Conservation (phyloP, 768 basidiomycete genomes). For the Tulasnella sp. region DNA sequence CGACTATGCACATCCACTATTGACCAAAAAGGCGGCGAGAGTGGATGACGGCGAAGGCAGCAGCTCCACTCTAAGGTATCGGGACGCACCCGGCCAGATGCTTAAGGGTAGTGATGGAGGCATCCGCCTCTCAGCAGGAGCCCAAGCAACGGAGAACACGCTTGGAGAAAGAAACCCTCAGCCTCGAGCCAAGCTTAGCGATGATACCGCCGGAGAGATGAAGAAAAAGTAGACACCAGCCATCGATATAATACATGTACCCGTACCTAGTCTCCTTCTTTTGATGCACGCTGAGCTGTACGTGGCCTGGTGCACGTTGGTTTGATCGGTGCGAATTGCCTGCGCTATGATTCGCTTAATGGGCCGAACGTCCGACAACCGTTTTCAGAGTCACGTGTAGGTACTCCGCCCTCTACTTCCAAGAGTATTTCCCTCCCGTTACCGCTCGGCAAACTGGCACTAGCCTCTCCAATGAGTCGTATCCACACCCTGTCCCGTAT, state of each 20-base stretch:
- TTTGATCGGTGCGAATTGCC: not conserved
- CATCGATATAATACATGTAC: not conserved
- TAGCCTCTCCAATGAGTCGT: not conserved
- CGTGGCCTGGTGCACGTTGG: not conserved
- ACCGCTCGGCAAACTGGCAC: not conserved
- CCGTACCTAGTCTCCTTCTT: not conserved
- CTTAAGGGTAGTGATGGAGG: slow-evolving; percentile 18
- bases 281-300: not conserved
- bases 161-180: slow-evolving; percentile 27
- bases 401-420: not conserved
- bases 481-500: not conserved
- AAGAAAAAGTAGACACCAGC: slow-evolving; percentile 10
- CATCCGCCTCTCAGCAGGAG: not conserved
- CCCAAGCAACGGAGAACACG: slow-evolving; percentile 26
- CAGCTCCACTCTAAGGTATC: slow-evolving; percentile 15
- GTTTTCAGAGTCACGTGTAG: slow-evolving; percentile 11
- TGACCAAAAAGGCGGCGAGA: slow-evolving; percentile 21
- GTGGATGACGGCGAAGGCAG: slow-evolving; percentile 28
- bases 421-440: not conserved
- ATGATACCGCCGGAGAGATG: not conserved
- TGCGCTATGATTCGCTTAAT: not conserved
- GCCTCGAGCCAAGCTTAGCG: not conserved
- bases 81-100: slow-evolving; percentile 27
- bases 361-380: slow-evolving; percentile 7
- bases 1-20: slow-evolving; percentile 25